phyloP scores from a whole-genome alignment of 805 yeast species.

The Wickerhamiella sorbophila region DNA sequence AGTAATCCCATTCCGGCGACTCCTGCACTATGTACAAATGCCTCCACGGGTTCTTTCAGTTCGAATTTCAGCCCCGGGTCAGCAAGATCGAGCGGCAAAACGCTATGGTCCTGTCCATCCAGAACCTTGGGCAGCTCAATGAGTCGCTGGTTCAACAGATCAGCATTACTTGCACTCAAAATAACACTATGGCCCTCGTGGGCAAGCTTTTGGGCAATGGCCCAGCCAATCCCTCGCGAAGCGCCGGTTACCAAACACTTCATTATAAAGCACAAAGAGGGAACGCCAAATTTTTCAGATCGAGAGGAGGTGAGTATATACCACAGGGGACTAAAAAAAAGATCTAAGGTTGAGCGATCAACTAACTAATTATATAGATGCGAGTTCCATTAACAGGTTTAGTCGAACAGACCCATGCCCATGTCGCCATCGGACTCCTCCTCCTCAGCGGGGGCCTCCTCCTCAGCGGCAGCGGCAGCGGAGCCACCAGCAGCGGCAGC shows the following conservation, averaged over 20 bases:
- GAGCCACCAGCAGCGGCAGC: constrained; percentile 59
- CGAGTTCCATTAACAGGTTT: constrained; percentile 25
- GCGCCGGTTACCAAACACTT: constrained; percentile 43
- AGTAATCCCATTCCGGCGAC: constrained; percentile 43
- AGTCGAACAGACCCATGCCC: constrained; percentile 92
- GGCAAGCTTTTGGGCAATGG: constrained; percentile 39
- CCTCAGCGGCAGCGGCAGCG: constrained; percentile 57
- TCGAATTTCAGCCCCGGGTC: constrained; percentile 4
- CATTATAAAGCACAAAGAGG: no score
- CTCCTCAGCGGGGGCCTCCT: constrained; percentile 47
- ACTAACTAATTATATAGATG: constrained; percentile 2
- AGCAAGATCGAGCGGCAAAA: constrained; percentile 12
- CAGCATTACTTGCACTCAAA: constrained; percentile 36
- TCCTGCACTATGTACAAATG: constrained; percentile 46
- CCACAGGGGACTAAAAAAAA: neutral
- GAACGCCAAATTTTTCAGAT: no score
- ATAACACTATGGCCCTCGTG: constrained; percentile 37
- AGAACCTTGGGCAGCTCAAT: constrained; percentile 10
- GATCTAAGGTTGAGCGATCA: neutral
- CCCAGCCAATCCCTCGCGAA: constrained; percentile 51
- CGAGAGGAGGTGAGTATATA: no score
- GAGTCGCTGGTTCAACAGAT: constrained; percentile 23
- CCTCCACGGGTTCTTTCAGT: constrained; percentile 21
- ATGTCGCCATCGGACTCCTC: constrained; percentile 31
- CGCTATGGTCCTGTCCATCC: constrained; percentile 10